These are phyloP conservation scores for Tephrocybe sp. DNA, from an alignment of 768 basidiomycete genomes.

Conservation along the genomic window DNA sequence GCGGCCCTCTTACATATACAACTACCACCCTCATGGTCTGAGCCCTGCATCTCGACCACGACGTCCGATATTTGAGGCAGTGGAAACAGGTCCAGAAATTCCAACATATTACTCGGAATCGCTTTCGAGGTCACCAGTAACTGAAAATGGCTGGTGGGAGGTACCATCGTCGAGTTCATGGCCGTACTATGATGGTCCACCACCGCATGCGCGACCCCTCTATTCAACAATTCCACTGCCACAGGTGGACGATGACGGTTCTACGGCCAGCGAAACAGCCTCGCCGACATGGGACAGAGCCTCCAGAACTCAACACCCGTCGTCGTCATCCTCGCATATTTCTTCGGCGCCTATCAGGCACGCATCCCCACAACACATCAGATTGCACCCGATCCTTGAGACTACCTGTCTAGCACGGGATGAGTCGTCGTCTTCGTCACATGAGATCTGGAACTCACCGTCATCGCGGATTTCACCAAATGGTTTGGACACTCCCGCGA, in stretches of 20 bases:
- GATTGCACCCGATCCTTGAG: neutral
- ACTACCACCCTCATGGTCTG: neutral
- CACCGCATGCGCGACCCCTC: conserved; percentile 1
- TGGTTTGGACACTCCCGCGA: neutral
- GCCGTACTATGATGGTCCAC: neutral
- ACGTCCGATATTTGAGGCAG: neutral
- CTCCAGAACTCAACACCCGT: neutral
- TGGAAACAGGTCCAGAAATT: neutral
- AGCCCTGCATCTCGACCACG: neutral
- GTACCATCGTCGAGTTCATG: neutral
- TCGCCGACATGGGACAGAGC: too few species aligned
- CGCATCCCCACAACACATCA: neutral
- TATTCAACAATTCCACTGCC: too few species aligned
- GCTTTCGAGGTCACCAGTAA: neutral
- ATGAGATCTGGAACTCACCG: neutral
- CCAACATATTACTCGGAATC: neutral
- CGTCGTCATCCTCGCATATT: neutral
- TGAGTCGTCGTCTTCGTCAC: neutral
- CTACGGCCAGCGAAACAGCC: too few species aligned
- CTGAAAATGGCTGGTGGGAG: neutral
- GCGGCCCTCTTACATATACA: too few species aligned
- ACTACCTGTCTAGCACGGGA: neutral
- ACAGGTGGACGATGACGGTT: neutral
- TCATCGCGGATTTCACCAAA: neutral
- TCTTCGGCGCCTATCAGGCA: neutral